Evolutionary conservation across 768 basidiomycete genomes (phyloP).

Genomic region (Cystoderma amianthinum): DNA sequence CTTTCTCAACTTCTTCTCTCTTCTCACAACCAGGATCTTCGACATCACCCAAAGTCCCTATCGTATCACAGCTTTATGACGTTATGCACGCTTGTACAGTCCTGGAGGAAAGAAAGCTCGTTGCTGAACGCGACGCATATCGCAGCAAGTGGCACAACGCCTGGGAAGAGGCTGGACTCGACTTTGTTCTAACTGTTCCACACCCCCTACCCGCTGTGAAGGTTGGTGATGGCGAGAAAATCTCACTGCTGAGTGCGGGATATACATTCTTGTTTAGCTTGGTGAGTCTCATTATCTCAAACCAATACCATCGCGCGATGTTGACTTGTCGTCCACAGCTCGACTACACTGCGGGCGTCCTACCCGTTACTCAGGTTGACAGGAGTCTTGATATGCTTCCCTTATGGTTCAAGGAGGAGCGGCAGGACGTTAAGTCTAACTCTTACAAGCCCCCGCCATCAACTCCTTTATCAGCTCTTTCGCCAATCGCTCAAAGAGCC

Average conservation of each 20-base stretch:
- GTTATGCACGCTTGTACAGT: constrained; percentile 42
- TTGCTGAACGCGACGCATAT: constrained; percentile 37
- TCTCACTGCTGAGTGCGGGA: constrained; percentile 51
- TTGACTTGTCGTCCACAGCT: constrained; percentile 21
- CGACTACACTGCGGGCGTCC: constrained; percentile 50
- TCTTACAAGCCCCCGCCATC: not conserved
- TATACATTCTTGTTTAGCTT: constrained; percentile 67
- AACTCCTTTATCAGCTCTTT: not conserved
- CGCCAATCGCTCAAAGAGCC: constrained; percentile 21
- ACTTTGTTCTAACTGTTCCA: constrained; percentile 58
- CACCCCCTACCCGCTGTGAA: constrained; percentile 56
- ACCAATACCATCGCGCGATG: constrained; percentile 9
- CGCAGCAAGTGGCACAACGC: constrained; percentile 36
- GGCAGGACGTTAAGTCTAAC: constrained; percentile 4
- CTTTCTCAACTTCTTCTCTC: constrained; percentile 22
- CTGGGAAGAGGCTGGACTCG: constrained; percentile 43
- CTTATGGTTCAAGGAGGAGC: constrained; percentile 16
- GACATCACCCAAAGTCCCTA: constrained; percentile 29
- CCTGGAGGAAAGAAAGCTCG: constrained; percentile 40
- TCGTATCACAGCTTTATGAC: constrained; percentile 25
- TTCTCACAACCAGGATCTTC: not conserved
- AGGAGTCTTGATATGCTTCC: constrained; percentile 26
- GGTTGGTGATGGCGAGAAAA: constrained; percentile 41
- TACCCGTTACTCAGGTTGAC: constrained; percentile 53
- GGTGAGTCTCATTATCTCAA: constrained; percentile 33